phyloP scores from a whole-genome alignment of 2,329 filamentous ascomycete genomes.

The Colletotrichum magnum region DNA sequence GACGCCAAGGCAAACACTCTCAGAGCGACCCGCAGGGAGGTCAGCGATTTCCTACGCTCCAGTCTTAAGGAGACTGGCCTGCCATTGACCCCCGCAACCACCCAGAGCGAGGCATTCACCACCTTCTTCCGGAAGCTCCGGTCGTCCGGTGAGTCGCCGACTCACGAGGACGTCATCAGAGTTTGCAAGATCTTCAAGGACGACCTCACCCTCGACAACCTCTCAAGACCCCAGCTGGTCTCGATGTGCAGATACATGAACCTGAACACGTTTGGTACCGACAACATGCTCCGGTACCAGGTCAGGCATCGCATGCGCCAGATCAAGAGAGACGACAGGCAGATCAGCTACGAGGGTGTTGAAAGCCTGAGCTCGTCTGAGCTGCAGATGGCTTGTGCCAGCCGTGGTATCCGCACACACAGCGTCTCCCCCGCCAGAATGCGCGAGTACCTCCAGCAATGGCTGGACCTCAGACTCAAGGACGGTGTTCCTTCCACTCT shows the following conservation, averaged over 20 bases:
- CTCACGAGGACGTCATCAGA: conserved; percentile 93
- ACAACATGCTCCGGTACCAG: conserved; percentile 97
- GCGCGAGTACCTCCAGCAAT: conserved; percentile 90
- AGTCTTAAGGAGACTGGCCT: conserved; percentile 95
- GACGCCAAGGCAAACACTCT: conserved; percentile 88
- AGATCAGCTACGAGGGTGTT: conserved; percentile 94
- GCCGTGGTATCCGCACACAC: conserved; percentile 92
- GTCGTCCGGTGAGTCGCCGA: conserved; percentile 90
- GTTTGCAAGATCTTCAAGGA: conserved; percentile 99
- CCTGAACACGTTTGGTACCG: conserved; percentile 95
- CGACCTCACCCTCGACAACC: conserved; percentile 95
- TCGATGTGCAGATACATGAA: conserved; percentile 99
- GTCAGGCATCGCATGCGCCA: conserved; percentile 98
- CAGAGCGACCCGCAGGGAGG: conserved; percentile 90
- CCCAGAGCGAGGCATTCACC: conserved; percentile 93
- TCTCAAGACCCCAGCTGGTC: conserved; percentile 94
- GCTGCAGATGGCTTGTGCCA: conserved; percentile 91
- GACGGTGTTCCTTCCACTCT: conserved; percentile 97
- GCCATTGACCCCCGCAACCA: conserved; percentile 85
- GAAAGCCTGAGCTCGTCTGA: conserved; percentile 94
- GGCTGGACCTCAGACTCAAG: conserved; percentile 93
- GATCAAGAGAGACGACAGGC: conserved; percentile 97
- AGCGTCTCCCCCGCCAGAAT: conserved; percentile 91
- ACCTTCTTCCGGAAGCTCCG: conserved; percentile 98
- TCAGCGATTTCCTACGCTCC: conserved; percentile 89